Conservation (phyloP, 2,329 filamentous ascomycete genomes). For the Coniochaeta sp. region DNA sequence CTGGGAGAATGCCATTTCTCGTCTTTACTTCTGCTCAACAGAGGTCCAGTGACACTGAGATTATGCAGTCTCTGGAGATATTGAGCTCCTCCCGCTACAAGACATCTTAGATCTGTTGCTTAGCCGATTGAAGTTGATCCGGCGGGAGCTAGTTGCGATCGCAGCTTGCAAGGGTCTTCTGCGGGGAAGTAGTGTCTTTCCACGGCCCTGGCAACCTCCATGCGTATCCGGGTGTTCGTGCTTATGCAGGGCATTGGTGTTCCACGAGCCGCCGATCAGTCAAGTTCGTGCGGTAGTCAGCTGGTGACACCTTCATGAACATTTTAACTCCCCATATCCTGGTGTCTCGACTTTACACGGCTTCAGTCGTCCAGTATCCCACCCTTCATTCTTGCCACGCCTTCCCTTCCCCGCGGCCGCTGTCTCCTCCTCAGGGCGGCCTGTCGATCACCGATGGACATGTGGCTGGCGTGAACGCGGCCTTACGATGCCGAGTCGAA, state of each 20-base stretch:
- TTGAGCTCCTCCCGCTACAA: background rate
- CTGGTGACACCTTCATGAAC: background rate
- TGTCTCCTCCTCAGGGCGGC: background rate
- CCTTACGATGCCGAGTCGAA: background rate
- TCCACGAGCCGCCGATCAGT: background rate
- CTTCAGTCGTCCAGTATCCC: background rate
- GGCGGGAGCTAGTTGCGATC: background rate
- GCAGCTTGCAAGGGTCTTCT: background rate
- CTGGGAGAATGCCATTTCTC: background rate
- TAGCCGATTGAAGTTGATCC: background rate
- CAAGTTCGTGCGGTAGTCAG: background rate
- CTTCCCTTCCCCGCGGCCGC: background rate
- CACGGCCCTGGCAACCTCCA: background rate
- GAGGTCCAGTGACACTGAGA: constrained; percentile 11
- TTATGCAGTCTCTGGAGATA: constrained; percentile 14
- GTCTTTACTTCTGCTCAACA: background rate
- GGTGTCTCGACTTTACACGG: too few species aligned
- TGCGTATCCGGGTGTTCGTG: background rate
- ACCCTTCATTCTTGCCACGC: background rate
- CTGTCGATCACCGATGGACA: background rate
- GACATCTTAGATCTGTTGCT: background rate
- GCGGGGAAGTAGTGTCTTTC: background rate
- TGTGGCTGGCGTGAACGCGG: background rate
- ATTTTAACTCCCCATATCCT: too few species aligned
- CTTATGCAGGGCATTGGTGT: background rate